Percentiles rank a stretch among this genome's conserved stretches.
phyloP scores from a whole-genome alignment of 2,329 filamentous ascomycete genomes.

The Aspergillus arachidicola region DNA sequence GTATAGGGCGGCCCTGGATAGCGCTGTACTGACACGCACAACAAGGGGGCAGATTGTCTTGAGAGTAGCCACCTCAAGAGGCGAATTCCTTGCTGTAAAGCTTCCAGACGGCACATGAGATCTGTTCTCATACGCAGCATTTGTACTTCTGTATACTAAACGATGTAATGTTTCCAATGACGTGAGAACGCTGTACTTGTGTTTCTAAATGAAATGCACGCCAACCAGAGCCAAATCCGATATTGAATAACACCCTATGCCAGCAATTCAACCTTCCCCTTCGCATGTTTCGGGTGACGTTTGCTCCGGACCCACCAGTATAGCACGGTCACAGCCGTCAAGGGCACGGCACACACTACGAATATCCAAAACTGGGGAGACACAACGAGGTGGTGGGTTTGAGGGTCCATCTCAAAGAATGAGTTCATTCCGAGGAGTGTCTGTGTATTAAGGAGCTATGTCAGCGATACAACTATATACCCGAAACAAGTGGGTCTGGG shows the following conservation, averaged over 20 bases:
- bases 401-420: constrained; percentile 38
- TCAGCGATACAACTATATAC: neutral
- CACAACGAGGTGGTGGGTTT: constrained; percentile 31
- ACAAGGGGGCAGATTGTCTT: neutral
- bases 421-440: constrained; percentile 48
- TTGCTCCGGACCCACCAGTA: constrained; percentile 22
- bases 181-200: neutral
- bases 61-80: neutral
- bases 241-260: neutral
- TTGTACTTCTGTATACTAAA: neutral
- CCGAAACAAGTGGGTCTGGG: neutral
- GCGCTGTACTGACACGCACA: neutral
- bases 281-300: constrained; percentile 2
- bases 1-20: neutral
- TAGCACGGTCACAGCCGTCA: constrained; percentile 37
- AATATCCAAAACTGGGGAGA: constrained; percentile 46
- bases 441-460: constrained; percentile 15
- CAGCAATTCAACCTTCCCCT: neutral
- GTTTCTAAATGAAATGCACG: neutral
- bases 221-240: neutral
- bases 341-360: constrained; percentile 29
- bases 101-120: neutral
- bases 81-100: constrained; percentile 1
- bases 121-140: neutral
- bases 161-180: neutral